These are phyloP conservation scores for Dendrothele bispora DNA, from an alignment of 768 basidiomycete genomes.

Conservation along the genomic window DNA sequence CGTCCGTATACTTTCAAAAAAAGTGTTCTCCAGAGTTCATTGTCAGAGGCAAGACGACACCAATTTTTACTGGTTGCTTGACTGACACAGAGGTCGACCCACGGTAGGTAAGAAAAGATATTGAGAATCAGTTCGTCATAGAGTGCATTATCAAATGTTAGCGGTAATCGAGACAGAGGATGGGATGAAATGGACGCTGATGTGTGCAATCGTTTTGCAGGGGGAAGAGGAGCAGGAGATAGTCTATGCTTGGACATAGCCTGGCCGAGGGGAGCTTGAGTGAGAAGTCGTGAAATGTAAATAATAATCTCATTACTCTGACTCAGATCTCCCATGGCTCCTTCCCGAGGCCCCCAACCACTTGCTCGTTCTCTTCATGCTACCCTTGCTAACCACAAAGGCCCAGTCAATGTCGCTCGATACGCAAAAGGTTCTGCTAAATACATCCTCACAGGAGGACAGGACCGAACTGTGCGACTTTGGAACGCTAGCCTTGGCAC, in stretches of 20 bases:
- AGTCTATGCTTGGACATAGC: conserved; percentile 53
- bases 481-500: conserved; percentile 88
- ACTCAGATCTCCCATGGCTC: conserved; percentile 39
- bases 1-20: conserved; percentile 69
- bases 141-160: conserved; percentile 54
- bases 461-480: conserved; percentile 84
- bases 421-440: conserved; percentile 88
- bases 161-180: conserved; percentile 12
- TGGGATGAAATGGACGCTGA: conserved; percentile 2
- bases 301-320: neutral
- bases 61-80: conserved; percentile 67
- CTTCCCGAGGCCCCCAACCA: conserved; percentile 50
- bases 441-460: conserved; percentile 91
- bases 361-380: conserved; percentile 62
- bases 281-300: neutral
- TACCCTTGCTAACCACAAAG: conserved; percentile 70
- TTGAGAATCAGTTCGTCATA: conserved; percentile 77
- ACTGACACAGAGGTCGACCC: conserved; percentile 63
- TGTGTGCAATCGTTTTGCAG: conserved; percentile 55
- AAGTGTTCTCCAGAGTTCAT: conserved; percentile 65
- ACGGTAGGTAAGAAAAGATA: conserved; percentile 72
- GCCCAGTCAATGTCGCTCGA: conserved; percentile 86
- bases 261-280: too few relatives aligned
- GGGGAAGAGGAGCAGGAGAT: conserved; percentile 50
- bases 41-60: conserved; percentile 27